Base-by-base conservation (phyloP, 805 yeast species). In the Yamadazyma paraphyllophila region DNA sequence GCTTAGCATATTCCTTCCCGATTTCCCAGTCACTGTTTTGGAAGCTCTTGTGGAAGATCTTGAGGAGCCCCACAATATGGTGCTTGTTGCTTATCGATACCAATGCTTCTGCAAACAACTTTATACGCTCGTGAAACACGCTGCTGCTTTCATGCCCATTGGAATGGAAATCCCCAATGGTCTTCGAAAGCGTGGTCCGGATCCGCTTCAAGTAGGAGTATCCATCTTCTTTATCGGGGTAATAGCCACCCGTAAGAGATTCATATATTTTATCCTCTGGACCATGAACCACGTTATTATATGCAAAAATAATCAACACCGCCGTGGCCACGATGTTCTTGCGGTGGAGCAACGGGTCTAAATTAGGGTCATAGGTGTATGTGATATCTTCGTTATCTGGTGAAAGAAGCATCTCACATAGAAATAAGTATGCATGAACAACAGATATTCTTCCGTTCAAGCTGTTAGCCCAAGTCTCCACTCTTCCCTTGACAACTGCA, bases 391-490 rank as follows among this genome's bases (percentile, higher is more conserved):
- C 67, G 17, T 76, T 81, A 52, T 72, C 74, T n/a, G 80, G 82
- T 9, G 73, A 67, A 37, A 83, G 58, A 49, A 80, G 76, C 77
- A 80, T 78, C 56, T 84, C 88, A 65, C 78, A 79, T 24, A 85
- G 55, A 45, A 82, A 70, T 51, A 81, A 65, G 49, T 80, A 80
- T 15, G 86, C 82, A 57, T 85, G 86, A 33, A 83, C 67, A 7
- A 78, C 77, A 20, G 82, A 69, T 9, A 78, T 63, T 47, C 75
- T 71, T 7, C 83, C 86, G 49, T 68, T 73, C 11, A 60, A 47
- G 8, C 76, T 67, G 5, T 59, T 55, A 1, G 82, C 69, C 82
- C 87, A 80, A 41, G 71, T 77, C 31, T 67, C 61, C 14, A 85
- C 74, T 51, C 82, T 68, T 11, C 64, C 64, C 33, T 72, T 68